phyloP scores from a whole-genome alignment of 176 grass and related monocot species.

The Phoenix roebelenii region DNA sequence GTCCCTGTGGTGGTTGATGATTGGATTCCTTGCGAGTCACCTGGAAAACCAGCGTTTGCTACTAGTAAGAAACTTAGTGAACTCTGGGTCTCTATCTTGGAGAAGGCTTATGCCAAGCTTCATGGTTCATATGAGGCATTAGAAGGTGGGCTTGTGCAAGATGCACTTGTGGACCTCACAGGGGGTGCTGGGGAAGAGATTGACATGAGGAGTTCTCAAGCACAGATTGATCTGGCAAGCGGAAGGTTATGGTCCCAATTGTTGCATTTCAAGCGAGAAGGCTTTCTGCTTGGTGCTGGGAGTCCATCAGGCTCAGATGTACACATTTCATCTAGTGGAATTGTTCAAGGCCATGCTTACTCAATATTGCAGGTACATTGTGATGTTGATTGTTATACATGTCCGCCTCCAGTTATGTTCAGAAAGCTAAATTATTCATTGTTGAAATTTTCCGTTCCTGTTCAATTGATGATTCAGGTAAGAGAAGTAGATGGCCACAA shows the following conservation, averaged over 20 bases:
- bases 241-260: slow-evolving; percentile 96
- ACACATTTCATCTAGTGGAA: slow-evolving; percentile 92
- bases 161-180: slow-evolving; percentile 94
- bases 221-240: slow-evolving; percentile 89
- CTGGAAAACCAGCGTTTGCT: slow-evolving; percentile 88
- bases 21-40: slow-evolving; percentile 95
- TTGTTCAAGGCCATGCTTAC: slow-evolving; percentile 99
- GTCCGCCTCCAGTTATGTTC: slow-evolving; percentile 16
- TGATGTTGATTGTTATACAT: neutral
- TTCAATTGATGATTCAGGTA: slow-evolving; percentile 46
- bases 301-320: slow-evolving; percentile 95
- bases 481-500: slow-evolving; percentile 97
- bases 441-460: neutral
- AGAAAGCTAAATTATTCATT: neutral
- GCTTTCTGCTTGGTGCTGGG: slow-evolving; percentile 97
- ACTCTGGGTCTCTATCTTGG: slow-evolving; percentile 94
- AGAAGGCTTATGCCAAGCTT: slow-evolving; percentile 99
- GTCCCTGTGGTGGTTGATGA: slow-evolving; percentile 98
- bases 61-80: slow-evolving; percentile 88
- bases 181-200: slow-evolving; percentile 99
- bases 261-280: slow-evolving; percentile 94
- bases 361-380: slow-evolving; percentile 86
- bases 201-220: slow-evolving; percentile 93
- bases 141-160: slow-evolving; percentile 98
- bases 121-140: slow-evolving; percentile 97